These are phyloP conservation scores for Candida maesae DNA, from an alignment of 805 yeast species.

Conservation along the genomic window DNA sequence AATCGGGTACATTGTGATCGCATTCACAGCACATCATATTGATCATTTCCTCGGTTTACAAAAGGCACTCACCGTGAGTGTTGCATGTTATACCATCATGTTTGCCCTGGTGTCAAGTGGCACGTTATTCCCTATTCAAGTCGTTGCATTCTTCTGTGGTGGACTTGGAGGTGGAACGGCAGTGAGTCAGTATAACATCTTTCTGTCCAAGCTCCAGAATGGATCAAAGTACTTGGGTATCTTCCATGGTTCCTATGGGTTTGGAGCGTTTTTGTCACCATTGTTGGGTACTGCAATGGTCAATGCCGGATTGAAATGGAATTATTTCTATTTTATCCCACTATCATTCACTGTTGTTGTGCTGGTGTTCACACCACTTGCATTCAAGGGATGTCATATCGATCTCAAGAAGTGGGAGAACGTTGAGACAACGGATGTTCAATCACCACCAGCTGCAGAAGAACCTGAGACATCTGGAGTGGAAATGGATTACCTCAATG, in stretches of 20 bases:
- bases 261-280: slow-evolving; percentile 63
- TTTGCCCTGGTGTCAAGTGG: slow-evolving; percentile 46
- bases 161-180: slow-evolving; percentile 53
- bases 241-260: slow-evolving; percentile 59
- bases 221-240: slow-evolving; percentile 48
- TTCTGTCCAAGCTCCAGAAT: slow-evolving; percentile 38
- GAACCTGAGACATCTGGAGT: neutral
- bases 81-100: slow-evolving; percentile 35
- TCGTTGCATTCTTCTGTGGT: slow-evolving; percentile 50
- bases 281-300: slow-evolving; percentile 53
- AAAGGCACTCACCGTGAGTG: slow-evolving; percentile 38
- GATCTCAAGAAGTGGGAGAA: slow-evolving; percentile 31
- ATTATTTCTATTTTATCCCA: slow-evolving; percentile 50
- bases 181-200: slow-evolving; percentile 49
- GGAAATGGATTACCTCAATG: slow-evolving; percentile 5
- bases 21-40: slow-evolving; percentile 43
- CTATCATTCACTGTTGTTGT: slow-evolving; percentile 39
- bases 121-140: slow-evolving; percentile 44
- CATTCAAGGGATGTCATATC: slow-evolving; percentile 44
- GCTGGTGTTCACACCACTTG: slow-evolving; percentile 31
- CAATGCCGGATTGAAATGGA: slow-evolving; percentile 50
- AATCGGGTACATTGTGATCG: slow-evolving; percentile 49
- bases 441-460: slow-evolving; percentile 5
- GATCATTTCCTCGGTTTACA: slow-evolving; percentile 38
- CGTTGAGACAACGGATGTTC: slow-evolving; percentile 12